A percentile compares a stretch with the other conserved stretches of the same genome.
Evolutionary conservation across 306 rosid species (phyloP).

Genomic region (Sicyos edulis): DNA sequence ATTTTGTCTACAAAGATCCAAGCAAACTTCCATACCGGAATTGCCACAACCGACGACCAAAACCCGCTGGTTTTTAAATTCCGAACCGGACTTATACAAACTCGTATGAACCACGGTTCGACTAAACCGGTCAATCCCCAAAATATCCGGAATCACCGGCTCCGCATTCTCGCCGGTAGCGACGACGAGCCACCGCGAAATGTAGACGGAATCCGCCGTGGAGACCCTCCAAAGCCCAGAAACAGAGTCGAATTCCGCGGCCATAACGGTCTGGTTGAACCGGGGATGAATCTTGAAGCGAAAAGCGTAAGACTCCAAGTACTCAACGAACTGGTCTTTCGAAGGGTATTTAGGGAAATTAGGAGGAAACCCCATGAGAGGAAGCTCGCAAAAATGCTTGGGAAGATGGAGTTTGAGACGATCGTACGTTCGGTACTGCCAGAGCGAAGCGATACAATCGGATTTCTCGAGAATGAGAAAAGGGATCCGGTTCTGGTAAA

Average conservation of each 20-base stretch:
- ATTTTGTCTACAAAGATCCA: conserved; percentile 76
- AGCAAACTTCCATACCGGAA: conserved; percentile 98
- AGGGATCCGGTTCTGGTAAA: conserved; percentile 45
- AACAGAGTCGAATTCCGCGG: conserved; percentile 41
- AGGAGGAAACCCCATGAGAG: conserved; percentile 52
- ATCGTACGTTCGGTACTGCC: conserved; percentile 71
- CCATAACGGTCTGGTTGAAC: conserved; percentile 53
- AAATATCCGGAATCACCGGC: conserved; percentile 50
- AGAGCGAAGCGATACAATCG: conserved; percentile 68
- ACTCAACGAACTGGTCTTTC: conserved; percentile 64
- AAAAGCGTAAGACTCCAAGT: conserved; percentile 67
- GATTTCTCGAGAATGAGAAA: conserved; percentile 54
- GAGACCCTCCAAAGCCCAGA: conserved; percentile 47
- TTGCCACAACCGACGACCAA: conserved; percentile 90
- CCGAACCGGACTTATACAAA: conserved; percentile 52
- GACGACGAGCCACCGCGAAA: conserved; percentile 65
- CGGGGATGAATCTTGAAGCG: conserved; percentile 51
- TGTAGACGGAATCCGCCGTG: conserved; percentile 38
- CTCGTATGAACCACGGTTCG: conserved; percentile 54
- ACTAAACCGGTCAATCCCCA: conserved; percentile 49
- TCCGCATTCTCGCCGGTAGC: conserved; percentile 97
- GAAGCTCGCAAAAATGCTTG: conserved; percentile 69
- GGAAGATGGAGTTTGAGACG: conserved; percentile 93
- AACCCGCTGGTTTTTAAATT: conserved; percentile 48
- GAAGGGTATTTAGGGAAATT: conserved; percentile 73